Conservation (phyloP, 106 monocot species). For the Narthecium ossifragum region DNA sequence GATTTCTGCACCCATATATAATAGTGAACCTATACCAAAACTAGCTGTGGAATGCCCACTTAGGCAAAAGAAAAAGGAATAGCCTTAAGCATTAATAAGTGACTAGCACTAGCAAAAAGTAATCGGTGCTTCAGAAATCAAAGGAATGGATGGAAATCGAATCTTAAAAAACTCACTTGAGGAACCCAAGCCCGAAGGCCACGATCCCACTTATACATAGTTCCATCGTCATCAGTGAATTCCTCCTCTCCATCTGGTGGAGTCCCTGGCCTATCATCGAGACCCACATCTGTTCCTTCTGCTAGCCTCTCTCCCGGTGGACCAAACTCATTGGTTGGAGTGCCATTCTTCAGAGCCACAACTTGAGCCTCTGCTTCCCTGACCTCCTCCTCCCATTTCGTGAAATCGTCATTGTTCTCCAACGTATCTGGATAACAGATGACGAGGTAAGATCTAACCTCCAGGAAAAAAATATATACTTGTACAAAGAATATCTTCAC, state of each 20-base stretch:
- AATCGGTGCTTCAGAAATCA: too few species aligned
- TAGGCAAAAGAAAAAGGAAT: too few species aligned
- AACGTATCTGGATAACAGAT: constrained; percentile 8
- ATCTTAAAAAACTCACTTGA: constrained; percentile 60
- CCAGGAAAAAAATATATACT: neutral
- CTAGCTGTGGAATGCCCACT: too few species aligned
- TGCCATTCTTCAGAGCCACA: constrained; percentile 26
- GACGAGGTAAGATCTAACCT: neutral
- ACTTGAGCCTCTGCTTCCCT: constrained; percentile 27
- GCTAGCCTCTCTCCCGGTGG: constrained; percentile 11
- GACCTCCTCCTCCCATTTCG: constrained; percentile 59
- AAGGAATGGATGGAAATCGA: too few species aligned
- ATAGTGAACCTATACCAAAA: too few species aligned
- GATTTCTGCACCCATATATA: too few species aligned
- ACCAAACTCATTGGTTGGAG: constrained; percentile 2
- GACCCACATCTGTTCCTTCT: constrained; percentile 16
- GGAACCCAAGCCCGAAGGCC: constrained; percentile 83
- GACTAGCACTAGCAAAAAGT: too few species aligned
- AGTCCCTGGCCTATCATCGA: constrained; percentile 63
- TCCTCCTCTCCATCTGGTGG: constrained; percentile 95
- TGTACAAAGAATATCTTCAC: constrained; percentile 11
- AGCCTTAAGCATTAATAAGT: too few species aligned
- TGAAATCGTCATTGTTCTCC: constrained; percentile 42
- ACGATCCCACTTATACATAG: constrained; percentile 89
- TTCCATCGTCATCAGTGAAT: constrained; percentile 98